Evolutionary conservation across 83 land plant species (phyloP).

Genomic region (Thuja plicata): DNA sequence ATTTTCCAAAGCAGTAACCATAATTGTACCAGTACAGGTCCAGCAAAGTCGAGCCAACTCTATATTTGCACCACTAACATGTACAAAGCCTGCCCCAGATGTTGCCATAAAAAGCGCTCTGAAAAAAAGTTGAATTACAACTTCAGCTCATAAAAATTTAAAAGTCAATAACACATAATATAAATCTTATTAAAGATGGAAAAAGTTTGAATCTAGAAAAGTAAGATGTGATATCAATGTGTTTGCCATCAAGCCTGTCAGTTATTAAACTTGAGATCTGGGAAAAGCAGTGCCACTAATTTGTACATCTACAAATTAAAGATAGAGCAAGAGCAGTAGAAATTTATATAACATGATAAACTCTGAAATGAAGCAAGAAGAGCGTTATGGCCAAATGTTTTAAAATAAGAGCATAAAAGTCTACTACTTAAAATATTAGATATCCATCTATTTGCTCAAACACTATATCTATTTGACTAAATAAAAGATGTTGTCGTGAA

Average conservation of each 20-base stretch:
- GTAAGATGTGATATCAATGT: background rate
- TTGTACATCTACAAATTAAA: background rate
- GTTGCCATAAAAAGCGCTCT: constrained; percentile 92
- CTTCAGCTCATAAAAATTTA: background rate
- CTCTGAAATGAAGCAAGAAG: background rate
- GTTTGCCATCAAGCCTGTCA: background rate
- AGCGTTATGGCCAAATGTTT: background rate
- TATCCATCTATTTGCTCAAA: background rate
- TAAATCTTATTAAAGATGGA: background rate
- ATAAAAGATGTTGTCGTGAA: background rate
- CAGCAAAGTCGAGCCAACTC: constrained; percentile 74
- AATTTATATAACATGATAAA: background rate
- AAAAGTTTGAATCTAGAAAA: background rate
- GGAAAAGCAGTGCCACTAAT: background rate
- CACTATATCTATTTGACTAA: background rate
- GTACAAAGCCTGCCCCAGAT: constrained; percentile 85
- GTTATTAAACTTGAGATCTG: background rate
- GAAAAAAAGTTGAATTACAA: background rate
- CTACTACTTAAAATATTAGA: background rate
- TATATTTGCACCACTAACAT: constrained; percentile 77
- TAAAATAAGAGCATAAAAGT: background rate
- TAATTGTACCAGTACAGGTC: constrained; percentile 92
- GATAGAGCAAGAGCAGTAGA: too few relatives aligned
- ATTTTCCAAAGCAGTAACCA: constrained; percentile 91
- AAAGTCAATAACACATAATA: background rate